phyloP scores from a whole-genome alignment of 352 stramenopile species.

The Phytophthora ramorum region DNA sequence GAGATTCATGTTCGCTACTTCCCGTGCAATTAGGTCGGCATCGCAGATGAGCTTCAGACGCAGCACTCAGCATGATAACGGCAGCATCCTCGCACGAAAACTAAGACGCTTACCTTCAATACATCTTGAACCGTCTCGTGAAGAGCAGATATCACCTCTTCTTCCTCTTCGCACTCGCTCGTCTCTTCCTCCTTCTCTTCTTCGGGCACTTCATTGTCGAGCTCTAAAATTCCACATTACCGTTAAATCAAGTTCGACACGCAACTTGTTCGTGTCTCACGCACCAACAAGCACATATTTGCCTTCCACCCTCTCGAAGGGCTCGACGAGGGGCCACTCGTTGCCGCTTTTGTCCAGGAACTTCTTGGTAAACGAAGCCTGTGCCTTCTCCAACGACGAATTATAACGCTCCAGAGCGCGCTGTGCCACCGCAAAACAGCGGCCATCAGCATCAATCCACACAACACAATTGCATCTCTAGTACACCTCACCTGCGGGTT shows the following conservation, averaged over 20 bases:
- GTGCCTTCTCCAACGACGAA: conserved; percentile 57
- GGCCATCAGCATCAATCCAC: conserved; percentile 2
- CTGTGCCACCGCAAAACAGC: conserved; percentile 7
- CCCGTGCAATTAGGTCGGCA: conserved; percentile 52
- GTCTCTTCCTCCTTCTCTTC: conserved; percentile 40
- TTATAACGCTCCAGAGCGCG: conserved; percentile 44
- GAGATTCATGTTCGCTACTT: conserved; percentile 60
- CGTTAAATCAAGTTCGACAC: background rate
- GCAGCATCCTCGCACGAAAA: background rate
- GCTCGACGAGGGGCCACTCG: conserved; percentile 55
- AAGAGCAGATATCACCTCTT: conserved; percentile 39
- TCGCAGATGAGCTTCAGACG: conserved; percentile 51
- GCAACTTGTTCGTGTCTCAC: conserved; percentile 6
- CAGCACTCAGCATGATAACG: background rate
- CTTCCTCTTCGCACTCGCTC: conserved; percentile 44
- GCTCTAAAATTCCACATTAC: conserved; percentile 15
- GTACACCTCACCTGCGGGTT: conserved; percentile 52
- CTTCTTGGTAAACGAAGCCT: conserved; percentile 63
- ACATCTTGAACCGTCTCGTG: conserved; percentile 49
- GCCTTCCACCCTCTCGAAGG: conserved; percentile 52
- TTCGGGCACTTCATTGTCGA: conserved; percentile 49
- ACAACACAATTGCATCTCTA: background rate
- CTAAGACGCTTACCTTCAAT: conserved; percentile 35
- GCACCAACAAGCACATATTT: conserved; percentile 78
- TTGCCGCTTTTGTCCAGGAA: conserved; percentile 75